Evolutionary conservation across 1,284 basidiomycete genomes (phyloP).

Genomic region (Golubevia pallescens): DNA sequence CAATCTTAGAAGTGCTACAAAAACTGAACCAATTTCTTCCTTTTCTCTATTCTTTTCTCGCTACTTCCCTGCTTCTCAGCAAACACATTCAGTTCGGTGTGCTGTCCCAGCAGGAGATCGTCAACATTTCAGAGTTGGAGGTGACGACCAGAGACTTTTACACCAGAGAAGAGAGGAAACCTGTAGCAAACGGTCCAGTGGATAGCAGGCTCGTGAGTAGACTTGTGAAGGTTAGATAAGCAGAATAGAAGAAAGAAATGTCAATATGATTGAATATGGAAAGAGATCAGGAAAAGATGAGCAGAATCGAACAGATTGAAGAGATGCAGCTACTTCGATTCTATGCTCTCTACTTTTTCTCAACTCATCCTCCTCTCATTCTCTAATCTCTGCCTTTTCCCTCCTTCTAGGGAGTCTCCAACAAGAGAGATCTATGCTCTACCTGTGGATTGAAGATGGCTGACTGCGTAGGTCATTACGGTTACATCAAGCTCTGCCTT

Average conservation of each 20-base stretch:
- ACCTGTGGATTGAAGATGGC: slow-evolving; percentile 91
- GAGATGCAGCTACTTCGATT: neutral
- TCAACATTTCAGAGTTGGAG: slow-evolving; percentile 61
- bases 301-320: neutral
- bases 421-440: slow-evolving; percentile 89
- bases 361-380: neutral
- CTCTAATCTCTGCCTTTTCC: too few relatives aligned
- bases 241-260: neutral
- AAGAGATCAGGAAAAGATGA: neutral
- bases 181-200: slow-evolving; percentile 51
- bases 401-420: slow-evolving; percentile 80
- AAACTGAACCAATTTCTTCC: too few relatives aligned
- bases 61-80: neutral
- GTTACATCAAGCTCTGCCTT: slow-evolving; percentile 75
- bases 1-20: too few relatives aligned
- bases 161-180: slow-evolving; percentile 40
- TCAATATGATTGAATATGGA: too few relatives aligned
- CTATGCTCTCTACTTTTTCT: neutral
- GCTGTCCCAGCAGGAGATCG: slow-evolving; percentile 62
- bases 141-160: slow-evolving; percentile 56
- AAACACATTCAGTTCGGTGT: slow-evolving; percentile 65
- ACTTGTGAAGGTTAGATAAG: too few relatives aligned
- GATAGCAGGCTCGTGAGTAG: slow-evolving; percentile 48
- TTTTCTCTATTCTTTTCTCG: too few relatives aligned
- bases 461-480: slow-evolving; percentile 97